Conservation (phyloP, 2,329 filamentous ascomycete genomes). For the Trichoderma simmonsii region DNA sequence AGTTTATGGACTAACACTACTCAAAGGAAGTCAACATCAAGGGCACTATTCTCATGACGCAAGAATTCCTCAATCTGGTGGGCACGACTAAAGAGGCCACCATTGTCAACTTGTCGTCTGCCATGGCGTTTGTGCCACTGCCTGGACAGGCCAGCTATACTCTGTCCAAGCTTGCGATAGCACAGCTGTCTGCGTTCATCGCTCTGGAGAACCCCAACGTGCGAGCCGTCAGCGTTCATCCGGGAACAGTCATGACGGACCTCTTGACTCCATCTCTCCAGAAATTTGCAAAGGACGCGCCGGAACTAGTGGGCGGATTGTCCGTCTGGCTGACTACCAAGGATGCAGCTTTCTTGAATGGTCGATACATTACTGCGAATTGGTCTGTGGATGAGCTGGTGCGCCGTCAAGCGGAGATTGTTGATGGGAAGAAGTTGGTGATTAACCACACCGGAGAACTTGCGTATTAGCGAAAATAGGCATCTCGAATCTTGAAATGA, state of each 20-base stretch:
- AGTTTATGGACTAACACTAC: background rate
- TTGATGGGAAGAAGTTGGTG: background rate
- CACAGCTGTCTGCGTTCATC: background rate
- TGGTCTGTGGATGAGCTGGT: constrained; percentile 16
- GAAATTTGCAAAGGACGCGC: background rate
- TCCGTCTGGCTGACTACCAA: constrained; percentile 2
- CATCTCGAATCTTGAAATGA: background rate
- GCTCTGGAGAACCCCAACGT: background rate
- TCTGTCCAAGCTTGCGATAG: constrained; percentile 5
- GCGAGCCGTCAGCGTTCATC: background rate
- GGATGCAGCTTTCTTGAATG: background rate
- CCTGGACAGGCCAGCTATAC: background rate
- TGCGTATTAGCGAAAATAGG: background rate
- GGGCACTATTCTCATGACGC: background rate
- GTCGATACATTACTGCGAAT: background rate
- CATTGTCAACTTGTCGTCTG: constrained; percentile 1
- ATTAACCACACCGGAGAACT: background rate
- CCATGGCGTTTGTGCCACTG: background rate
- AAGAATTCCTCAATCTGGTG: background rate
- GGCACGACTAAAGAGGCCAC: background rate
- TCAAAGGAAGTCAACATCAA: constrained; percentile 9
- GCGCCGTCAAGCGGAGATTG: background rate
- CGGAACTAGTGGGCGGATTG: background rate
- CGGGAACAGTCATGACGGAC: constrained; percentile 3
- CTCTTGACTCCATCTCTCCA: background rate